Evolutionary conservation across 306 rosid species (phyloP), one percentile per base, ranked within the genome.

Genomic region (Cicer pinnatifidum): DNA sequence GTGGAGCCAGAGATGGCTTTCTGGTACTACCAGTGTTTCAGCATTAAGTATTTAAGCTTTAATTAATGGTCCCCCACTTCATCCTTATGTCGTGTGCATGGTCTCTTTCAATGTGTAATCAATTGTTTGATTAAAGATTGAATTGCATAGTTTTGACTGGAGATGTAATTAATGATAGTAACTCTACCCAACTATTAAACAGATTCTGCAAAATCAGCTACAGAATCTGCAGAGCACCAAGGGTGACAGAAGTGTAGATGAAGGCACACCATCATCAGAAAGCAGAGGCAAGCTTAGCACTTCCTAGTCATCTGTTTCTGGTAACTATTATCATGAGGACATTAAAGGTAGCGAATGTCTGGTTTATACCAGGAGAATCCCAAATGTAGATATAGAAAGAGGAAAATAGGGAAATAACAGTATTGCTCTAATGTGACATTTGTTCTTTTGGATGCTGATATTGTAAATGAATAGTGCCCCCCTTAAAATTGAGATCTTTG

Each of bases 141-240:
- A 20, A n/a, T 69, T 38, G 45, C 80, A 52, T 61, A 11, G n/a
- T 45, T 67, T 59, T 67, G 72, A 77, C 33, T n/a, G 33, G 19
- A 61, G 45, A 43, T 40, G 69, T 35, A 67, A 52, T 75, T 43
- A 40, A 46, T 40, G 40, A 8, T 16, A 23, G 7, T 39, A 46
- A 69, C 64, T 82, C 12, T 15, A 0, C 2, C 37, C 3, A 6
- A 8, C 60, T 46, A 64, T 13, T 17, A 2, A 35, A 76, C 86
- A 89, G 99, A 70, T 69, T 57, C 81, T 89, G 75, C 89, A 90
- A 82, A 83, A 82, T 68, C 92, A 91, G 76, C 83, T 87, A 54
- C 86, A 76, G 78, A 84, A 60, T 73, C 82, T 94, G 59, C 88
- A 82, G 82, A 84, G 74, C 54, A 80, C 75, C 11, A 77, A 71